phyloP scores from a whole-genome alignment of 345 rosid genomes.

The Arabis hirsuta region DNA sequence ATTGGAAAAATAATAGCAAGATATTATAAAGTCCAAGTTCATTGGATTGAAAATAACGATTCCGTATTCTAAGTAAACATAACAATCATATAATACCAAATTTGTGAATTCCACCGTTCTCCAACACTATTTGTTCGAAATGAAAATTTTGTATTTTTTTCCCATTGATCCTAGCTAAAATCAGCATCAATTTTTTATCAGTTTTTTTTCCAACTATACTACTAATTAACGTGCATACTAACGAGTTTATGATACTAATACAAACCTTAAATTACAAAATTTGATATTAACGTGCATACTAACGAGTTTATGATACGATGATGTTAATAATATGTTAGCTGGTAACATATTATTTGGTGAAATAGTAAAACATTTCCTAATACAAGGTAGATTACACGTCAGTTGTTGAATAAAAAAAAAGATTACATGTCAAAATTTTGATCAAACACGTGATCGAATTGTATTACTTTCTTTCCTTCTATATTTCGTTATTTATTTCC shows the following conservation, averaged over 20 bases:
- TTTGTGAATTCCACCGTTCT: not conserved
- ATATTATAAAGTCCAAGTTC: slow-evolving; percentile 20
- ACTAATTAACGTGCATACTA: not conserved
- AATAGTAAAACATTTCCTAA: slow-evolving; percentile 9
- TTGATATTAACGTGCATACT: too few species aligned
- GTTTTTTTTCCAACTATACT: too few species aligned
- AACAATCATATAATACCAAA: not conserved
- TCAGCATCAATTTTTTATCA: not conserved
- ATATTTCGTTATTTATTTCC: slow-evolving; percentile 15
- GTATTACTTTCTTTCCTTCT: slow-evolving; percentile 6
- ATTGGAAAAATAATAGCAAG: slow-evolving; percentile 3
- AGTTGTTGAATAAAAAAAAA: not conserved
- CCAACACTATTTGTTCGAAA: not conserved
- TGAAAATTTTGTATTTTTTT: not conserved
- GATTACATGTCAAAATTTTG: not conserved
- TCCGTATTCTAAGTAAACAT: not conserved
- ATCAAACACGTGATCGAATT: slow-evolving; percentile 33
- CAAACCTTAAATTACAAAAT: not conserved
- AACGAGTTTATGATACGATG: too few species aligned
- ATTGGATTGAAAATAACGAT: slow-evolving; percentile 10
- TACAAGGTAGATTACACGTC: slow-evolving; percentile 2
- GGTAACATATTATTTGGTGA: slow-evolving; percentile 21
- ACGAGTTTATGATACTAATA: not conserved
- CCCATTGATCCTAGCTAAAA: not conserved
- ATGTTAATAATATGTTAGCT: not conserved